phyloP scores from a whole-genome alignment of 202 grass and related monocot genomes.

The Musa balbisiana region DNA sequence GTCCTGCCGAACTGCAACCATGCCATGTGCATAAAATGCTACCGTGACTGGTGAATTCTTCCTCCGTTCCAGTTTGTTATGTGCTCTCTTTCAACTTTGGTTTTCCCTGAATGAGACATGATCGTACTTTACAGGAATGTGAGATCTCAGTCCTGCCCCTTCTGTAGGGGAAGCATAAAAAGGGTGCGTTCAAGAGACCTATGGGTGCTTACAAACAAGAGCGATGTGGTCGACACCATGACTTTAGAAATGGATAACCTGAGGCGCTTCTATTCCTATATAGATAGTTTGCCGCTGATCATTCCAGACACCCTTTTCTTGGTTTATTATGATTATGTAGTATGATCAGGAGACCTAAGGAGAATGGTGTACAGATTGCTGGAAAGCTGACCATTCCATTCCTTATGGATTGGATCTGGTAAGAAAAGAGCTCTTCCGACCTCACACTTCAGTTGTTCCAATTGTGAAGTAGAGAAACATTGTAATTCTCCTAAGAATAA shows the following conservation, averaged over 20 bases:
- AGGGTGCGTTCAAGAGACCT: conserved; percentile 11
- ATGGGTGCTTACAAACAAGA: conserved; percentile 11
- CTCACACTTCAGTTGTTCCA: background rate
- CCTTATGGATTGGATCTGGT: conserved; percentile 1
- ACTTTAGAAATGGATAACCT: conserved; percentile 8
- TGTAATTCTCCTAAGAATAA: background rate
- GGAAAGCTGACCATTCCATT: background rate
- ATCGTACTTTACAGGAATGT: background rate
- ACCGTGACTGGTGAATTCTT: background rate
- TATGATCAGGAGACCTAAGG: background rate
- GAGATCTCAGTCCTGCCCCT: conserved; percentile 10
- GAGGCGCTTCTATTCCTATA: conserved; percentile 1
- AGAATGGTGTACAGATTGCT: background rate
- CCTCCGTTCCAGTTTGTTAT: background rate
- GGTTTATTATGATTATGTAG: conserved; percentile 14
- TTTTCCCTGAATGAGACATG: no score
- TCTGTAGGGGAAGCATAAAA: conserved; percentile 10
- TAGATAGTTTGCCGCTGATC: conserved; percentile 12
- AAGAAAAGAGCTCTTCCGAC: background rate
- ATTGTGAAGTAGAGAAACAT: background rate
- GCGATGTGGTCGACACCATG: background rate
- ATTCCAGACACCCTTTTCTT: conserved; percentile 10
- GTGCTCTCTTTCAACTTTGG: background rate
- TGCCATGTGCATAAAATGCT: conserved; percentile 16
- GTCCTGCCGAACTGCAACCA: conserved; percentile 15